Base-by-base conservation (phyloP, 345 rosid species). In the Draba incana region DNA sequence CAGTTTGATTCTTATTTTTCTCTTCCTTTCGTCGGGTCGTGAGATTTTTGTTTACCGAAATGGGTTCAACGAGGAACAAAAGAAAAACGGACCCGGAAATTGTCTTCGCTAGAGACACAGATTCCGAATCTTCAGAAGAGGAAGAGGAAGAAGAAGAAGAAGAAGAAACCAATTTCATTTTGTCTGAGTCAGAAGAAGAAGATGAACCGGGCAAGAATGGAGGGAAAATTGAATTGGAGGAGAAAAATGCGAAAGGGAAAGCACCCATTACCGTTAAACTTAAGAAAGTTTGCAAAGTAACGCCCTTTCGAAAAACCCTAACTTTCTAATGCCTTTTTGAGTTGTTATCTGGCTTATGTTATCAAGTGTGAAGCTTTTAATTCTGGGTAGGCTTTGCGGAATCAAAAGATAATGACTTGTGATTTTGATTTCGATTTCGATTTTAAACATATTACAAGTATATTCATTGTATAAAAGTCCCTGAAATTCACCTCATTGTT, bases 281-380 rank as follows among this genome's bases (percentile, higher is more conserved):
- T 72, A 85, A 84, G 88, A 94, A 85, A 87, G 95, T 93, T 66
- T 93, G 98, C 83, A 93, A 93, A 84, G 98, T 91, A 81, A 62
- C 54, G 0, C 42, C 44, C 56, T 23, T 69, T 27, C 0, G 5
- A 25, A 10, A 20, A 45, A 15, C 42, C 70, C 75, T 69, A 69
- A 1, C 61, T 68, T 72, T 48, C 50, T 12, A 2, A 1, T 58
- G 0, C 39, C n/a, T 2, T 63, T 3, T 55, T 55, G 14, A 15
- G 5, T 37, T 62, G 11, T 35, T 59, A 11, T 16, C 14, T 13
- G 28, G 54, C 16, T 43, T 31, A 14, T 41, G 35, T 12, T 41
- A 41, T 42, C 11, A 28, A 14, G 23, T 65, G 10, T 42, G 16
- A 48, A 4, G 5, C 10, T 55, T 68, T 2, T 37, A 45, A 2